phyloP scores from a whole-genome alignment of 305 asterid species.

The Rubia peregrina region DNA sequence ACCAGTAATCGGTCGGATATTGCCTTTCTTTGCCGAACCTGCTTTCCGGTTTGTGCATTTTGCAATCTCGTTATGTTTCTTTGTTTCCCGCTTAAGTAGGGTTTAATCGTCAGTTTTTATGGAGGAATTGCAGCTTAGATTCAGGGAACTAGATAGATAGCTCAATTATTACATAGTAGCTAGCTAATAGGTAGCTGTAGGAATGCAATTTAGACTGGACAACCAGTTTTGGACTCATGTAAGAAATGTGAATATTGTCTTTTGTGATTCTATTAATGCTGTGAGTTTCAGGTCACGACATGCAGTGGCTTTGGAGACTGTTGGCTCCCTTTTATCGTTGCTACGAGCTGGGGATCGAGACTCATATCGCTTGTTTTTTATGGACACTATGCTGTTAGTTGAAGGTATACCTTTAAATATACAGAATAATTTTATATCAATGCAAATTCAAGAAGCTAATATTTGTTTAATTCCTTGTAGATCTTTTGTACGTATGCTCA shows the following conservation, averaged over 20 bases:
- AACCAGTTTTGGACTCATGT: neutral
- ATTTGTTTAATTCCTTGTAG: slow-evolving; percentile 30
- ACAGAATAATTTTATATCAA: neutral
- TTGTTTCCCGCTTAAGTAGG: slow-evolving; percentile 3
- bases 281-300: slow-evolving; percentile 45
- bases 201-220: neutral
- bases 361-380: slow-evolving; percentile 69
- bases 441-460: slow-evolving; percentile 10
- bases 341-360: slow-evolving; percentile 84
- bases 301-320: slow-evolving; percentile 59
- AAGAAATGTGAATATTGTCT: neutral
- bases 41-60: slow-evolving; percentile 48
- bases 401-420: slow-evolving; percentile 44
- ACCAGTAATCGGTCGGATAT: slow-evolving; percentile 68
- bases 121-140: neutral
- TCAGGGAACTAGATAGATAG: neutral
- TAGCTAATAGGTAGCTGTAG: neutral
- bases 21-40: slow-evolving; percentile 72
- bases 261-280: neutral
- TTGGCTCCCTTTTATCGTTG: slow-evolving; percentile 67
- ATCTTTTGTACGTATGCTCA: slow-evolving; percentile 51
- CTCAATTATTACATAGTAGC: neutral
- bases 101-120: neutral
- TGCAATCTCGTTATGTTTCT: neutral
- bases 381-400: slow-evolving; percentile 56